Conservation (phyloP, 768 basidiomycete genomes). For the Cystobasidium tubakii region DNA sequence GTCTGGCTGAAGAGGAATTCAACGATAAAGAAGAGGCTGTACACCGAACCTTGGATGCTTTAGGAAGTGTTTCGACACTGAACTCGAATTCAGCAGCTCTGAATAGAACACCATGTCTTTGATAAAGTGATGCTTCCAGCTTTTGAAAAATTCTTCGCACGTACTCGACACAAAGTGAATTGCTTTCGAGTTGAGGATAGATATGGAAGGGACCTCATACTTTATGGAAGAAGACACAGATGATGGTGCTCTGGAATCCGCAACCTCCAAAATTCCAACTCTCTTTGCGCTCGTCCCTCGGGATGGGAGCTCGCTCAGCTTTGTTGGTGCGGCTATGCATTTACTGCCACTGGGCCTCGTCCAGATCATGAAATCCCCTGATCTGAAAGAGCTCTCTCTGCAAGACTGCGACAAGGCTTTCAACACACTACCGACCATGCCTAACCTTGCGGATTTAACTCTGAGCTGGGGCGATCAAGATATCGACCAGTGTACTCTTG, state of each 20-base stretch:
- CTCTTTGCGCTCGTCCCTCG: neutral
- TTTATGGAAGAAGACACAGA: neutral
- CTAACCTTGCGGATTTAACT: neutral
- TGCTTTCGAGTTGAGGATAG: neutral
- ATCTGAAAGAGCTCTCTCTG: neutral
- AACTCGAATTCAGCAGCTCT: neutral
- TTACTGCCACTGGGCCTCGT: neutral
- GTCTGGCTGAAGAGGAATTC: neutral
- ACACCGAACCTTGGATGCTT: neutral
- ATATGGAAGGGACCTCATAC: neutral
- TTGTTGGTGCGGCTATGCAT: neutral
- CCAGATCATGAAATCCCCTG: neutral
- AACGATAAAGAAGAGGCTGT: neutral
- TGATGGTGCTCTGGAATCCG: neutral
- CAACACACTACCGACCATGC: neutral
- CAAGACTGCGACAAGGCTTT: neutral
- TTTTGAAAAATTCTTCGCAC: neutral
- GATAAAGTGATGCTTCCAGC: neutral
- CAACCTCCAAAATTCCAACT: neutral
- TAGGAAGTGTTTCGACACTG: neutral
- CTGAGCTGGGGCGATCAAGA: neutral
- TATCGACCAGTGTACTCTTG: neutral
- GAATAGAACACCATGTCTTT: neutral
- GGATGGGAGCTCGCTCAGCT: neutral
- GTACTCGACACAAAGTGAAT: neutral